Evolutionary conservation across 176 grass and related monocot genomes (phyloP).

Genomic region (Melocanna baccifera): DNA sequence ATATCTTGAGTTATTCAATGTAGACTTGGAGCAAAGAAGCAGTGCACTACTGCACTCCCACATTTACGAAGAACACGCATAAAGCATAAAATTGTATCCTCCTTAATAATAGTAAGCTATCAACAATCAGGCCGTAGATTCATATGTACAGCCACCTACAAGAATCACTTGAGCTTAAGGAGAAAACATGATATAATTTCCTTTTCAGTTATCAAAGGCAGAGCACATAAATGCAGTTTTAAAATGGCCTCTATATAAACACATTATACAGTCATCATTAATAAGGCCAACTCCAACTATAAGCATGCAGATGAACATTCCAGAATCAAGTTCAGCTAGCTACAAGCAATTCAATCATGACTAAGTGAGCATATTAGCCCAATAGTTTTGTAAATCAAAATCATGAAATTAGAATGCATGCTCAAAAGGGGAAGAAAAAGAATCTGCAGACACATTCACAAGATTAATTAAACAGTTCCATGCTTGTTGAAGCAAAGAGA

Average conservation of each 20-base stretch:
- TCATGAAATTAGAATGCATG: not conserved
- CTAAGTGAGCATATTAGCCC: not conserved
- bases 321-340: not conserved
- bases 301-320: not conserved
- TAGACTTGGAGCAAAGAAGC: not conserved
- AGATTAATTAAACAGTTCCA: not conserved
- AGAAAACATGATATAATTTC: not conserved
- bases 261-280: not conserved
- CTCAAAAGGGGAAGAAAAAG: not conserved
- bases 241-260: not conserved
- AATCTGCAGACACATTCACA: not conserved
- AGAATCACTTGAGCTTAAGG: not conserved
- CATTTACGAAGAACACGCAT: not conserved
- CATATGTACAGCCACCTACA: not conserved
- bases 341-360: not conserved
- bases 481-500: slow-evolving; percentile 1
- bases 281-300: not conserved
- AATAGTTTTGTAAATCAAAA: not conserved
- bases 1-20: not conserved
- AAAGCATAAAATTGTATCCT: not conserved
- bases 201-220: not conserved
- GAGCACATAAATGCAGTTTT: not conserved
- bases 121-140: not conserved
- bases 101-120: not conserved
- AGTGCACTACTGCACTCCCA: not conserved